Evolutionary conservation across 2,329 filamentous ascomycete genomes (phyloP).

Genomic region (Trichocomaceae sp.): DNA sequence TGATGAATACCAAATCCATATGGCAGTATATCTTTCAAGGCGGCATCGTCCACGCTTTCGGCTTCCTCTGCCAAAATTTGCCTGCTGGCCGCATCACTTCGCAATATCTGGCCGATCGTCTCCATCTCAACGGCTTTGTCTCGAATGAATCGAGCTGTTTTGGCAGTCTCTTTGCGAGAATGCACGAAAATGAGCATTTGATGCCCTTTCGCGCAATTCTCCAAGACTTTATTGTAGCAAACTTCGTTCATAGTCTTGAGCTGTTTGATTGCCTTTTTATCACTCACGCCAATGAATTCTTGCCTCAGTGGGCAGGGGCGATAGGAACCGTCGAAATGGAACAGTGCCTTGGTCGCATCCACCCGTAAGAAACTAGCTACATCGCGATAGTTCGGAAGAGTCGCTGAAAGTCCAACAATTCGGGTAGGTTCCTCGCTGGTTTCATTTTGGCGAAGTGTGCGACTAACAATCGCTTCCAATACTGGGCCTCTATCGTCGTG

Average conservation of each 20-base stretch:
- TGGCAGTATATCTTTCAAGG: constrained; percentile 87
- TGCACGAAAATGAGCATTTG: constrained; percentile 99
- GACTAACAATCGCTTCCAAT: constrained; percentile 89
- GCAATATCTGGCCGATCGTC: constrained; percentile 90
- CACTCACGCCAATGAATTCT: constrained; percentile 94
- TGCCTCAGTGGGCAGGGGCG: constrained; percentile 90
- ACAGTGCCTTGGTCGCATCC: constrained; percentile 75
- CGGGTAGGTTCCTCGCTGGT: constrained; percentile 91
- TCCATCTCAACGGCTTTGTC: constrained; percentile 97
- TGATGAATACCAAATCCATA: constrained; percentile 99
- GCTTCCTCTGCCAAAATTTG: constrained; percentile 83
- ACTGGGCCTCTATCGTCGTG: constrained; percentile 97
- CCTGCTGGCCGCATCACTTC: constrained; percentile 83
- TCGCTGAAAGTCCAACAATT: constrained; percentile 86
- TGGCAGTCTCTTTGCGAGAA: constrained; percentile 94
- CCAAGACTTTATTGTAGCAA: constrained; percentile 93
- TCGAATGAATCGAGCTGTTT: constrained; percentile 90
- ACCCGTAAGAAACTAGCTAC: constrained; percentile 93
- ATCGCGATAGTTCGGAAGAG: constrained; percentile 91
- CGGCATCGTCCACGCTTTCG: constrained; percentile 71
- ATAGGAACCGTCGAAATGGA: constrained; percentile 94
- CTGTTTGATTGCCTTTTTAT: constrained; percentile 98
- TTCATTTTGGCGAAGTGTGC: constrained; percentile 87
- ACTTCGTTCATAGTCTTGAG: constrained; percentile 99
- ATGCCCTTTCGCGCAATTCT: constrained; percentile 50